These are phyloP conservation scores for Martensiomyces pterosporus DNA, from an alignment of 192 early-diverging fungal species.

Conservation along the genomic window DNA sequence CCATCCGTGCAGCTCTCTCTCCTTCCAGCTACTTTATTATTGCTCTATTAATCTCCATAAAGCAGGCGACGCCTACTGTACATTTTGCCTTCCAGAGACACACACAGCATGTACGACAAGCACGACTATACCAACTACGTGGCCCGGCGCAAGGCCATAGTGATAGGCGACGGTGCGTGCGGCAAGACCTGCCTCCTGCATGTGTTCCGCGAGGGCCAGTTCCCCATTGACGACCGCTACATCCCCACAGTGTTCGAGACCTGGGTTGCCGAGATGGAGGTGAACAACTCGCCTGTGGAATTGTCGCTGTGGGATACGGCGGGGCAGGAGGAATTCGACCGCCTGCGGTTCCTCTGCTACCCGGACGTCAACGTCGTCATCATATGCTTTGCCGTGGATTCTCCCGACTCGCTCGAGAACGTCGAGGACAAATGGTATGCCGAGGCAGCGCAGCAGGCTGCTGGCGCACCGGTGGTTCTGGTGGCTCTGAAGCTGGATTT, in stretches of 20 bases:
- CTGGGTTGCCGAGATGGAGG: conserved; percentile 87
- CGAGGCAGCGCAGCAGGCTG: conserved; percentile 21
- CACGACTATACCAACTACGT: not conserved
- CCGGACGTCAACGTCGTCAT: conserved; percentile 89
- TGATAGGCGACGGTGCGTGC: conserved; percentile 88
- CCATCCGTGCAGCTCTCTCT: no score
- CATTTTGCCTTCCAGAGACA: no score
- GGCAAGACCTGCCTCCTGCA: conserved; percentile 87
- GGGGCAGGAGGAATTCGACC: conserved; percentile 94
- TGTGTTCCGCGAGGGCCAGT: conserved; percentile 76
- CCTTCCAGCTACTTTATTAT: not conserved
- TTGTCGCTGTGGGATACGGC: conserved; percentile 96
- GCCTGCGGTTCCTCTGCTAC: conserved; percentile 88
- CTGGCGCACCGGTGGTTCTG: conserved; percentile 15
- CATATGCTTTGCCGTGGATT: conserved; percentile 86
- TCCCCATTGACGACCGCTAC: conserved; percentile 61
- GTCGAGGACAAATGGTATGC: conserved; percentile 50
- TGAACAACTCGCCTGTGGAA: conserved; percentile 82
- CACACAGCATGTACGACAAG: no score
- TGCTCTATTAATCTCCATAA: no score
- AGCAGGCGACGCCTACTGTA: no score
- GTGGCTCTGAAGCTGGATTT: conserved; percentile 44
- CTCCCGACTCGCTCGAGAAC: conserved; percentile 78
- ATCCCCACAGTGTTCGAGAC: conserved; percentile 95
- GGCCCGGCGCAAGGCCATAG: conserved; percentile 63